Evolutionary conservation across 352 stramenopile species (phyloP), one percentile per base, ranked within the genome.

Genomic region (Phytophthora cajani): DNA sequence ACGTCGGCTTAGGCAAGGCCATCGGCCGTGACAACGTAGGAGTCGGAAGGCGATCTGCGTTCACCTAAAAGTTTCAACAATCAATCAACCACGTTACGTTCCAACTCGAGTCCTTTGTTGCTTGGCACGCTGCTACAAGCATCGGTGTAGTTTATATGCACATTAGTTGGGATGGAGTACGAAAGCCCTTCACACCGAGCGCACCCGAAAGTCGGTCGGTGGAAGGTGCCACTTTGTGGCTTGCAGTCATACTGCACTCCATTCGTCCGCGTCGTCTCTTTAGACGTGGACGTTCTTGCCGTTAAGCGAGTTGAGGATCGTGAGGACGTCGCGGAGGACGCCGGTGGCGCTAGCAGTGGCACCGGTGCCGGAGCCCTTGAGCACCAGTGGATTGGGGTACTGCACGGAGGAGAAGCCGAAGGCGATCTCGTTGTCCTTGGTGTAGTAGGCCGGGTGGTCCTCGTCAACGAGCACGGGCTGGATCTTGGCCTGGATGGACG

Each of bases 301-400:
- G 36, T 91, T 81, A 8, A 95, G 72, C 49, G 77, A 84, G 69
- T 86, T 84, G 53, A 91, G 67, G 61, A 94, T 93, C 12, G 82
- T 92, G 60, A 93, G 75, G 17, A 93, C 77, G 47, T 95, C 87
- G 38, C 87, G 82, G 14, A 95, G 75, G 32, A 92, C 85, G 11
- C 87, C 87, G 32, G 84, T 93, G 49, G 85, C 87, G 40, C 81
- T 90, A 53, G 84, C 85, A 21, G 61, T 64, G 4, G 81, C 84
- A 56, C 87, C 87, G 3, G 85, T 85, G 42, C 87, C 87, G 5
- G 81, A 82, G 23, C 84, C 87, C 53, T 91, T 92, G 32, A 93
- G 81, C 46, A 92, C 81, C 40, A 93, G 63, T 46, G 85, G 82
- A 21, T 77, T 84, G 19, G 84, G 79, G 62, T 94, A 92, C 74